phyloP scores from a whole-genome alignment of 208 protist species.

The Acanthamoeba royreba region DNA sequence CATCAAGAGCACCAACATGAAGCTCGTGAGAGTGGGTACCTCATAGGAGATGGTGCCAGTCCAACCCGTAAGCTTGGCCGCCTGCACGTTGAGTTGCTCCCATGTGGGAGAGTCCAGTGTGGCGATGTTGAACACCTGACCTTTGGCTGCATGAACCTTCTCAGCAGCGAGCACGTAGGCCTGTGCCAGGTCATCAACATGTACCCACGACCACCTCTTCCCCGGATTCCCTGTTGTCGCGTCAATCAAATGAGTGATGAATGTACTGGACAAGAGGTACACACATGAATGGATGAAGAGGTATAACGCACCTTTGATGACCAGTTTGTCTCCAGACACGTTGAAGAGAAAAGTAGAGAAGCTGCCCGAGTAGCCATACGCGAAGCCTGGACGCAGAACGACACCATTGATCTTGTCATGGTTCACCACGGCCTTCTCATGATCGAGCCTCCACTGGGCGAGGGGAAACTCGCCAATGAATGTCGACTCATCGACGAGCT shows the following conservation, averaged over 20 bases:
- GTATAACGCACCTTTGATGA: not conserved
- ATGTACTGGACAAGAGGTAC: not conserved
- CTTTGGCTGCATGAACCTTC: not conserved
- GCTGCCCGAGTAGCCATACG: not conserved
- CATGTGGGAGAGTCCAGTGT: not conserved
- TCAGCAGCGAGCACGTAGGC: constrained; percentile 23
- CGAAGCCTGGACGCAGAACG: not conserved
- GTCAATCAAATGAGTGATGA: not conserved
- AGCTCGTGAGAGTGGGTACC: not conserved
- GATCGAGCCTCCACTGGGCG: not conserved
- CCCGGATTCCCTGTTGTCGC: not conserved
- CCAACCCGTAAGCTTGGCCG: not conserved
- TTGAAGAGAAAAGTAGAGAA: not conserved
- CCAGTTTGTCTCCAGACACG: not conserved
- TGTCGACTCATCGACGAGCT: not conserved
- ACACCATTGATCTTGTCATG: not conserved
- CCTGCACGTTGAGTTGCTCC: not conserved
- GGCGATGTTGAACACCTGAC: constrained; percentile 42
- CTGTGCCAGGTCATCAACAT: constrained; percentile 16
- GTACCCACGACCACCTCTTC: constrained; percentile 10
- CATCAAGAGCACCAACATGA: no score
- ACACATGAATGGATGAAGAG: no score
- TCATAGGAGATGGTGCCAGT: not conserved
- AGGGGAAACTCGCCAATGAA: not conserved
- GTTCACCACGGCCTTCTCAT: not conserved